phyloP scores from a whole-genome alignment of 2,329 filamentous ascomycete genomes.

The Calcarisporium arbuscula region DNA sequence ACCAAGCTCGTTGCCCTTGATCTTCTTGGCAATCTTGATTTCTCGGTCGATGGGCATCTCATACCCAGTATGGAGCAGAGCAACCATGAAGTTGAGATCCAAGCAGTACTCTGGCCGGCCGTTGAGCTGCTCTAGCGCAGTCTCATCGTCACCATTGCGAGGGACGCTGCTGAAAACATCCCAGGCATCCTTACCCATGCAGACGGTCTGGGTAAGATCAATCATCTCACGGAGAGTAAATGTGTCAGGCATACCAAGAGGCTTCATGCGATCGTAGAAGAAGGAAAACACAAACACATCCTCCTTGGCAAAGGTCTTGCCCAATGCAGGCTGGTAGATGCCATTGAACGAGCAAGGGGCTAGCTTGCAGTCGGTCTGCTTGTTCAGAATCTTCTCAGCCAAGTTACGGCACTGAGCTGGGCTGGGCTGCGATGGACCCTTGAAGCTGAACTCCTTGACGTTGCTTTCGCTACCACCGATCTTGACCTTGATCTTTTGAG shows the following conservation, averaged over 20 bases:
- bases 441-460: slow-evolving; percentile 72
- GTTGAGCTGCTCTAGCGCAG: slow-evolving; percentile 73
- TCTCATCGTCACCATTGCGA: no score
- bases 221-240: slow-evolving; percentile 90
- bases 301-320: slow-evolving; percentile 85
- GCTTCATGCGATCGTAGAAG: slow-evolving; percentile 92
- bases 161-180: slow-evolving; percentile 71
- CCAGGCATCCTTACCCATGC: slow-evolving; percentile 72
- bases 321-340: slow-evolving; percentile 85
- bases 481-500: slow-evolving; percentile 65
- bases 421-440: slow-evolving; percentile 67
- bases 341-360: slow-evolving; percentile 98
- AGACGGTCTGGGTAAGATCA: slow-evolving; percentile 78
- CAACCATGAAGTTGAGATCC: slow-evolving; percentile 94
- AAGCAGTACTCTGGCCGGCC: slow-evolving; percentile 87
- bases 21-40: slow-evolving; percentile 98
- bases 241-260: slow-evolving; percentile 95
- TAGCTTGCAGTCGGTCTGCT: slow-evolving; percentile 74
- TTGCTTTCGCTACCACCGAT: slow-evolving; percentile 50
- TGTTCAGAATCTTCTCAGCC: slow-evolving; percentile 84
- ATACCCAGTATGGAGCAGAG: slow-evolving; percentile 87
- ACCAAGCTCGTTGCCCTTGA: slow-evolving; percentile 91
- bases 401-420: slow-evolving; percentile 84
- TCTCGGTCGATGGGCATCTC: slow-evolving; percentile 96
- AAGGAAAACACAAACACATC: slow-evolving; percentile 97